Percentiles rank a stretch among this genome's conserved stretches.
Conservation (phyloP, 2,329 filamentous ascomycete species). For the Fusarium secorum region DNA sequence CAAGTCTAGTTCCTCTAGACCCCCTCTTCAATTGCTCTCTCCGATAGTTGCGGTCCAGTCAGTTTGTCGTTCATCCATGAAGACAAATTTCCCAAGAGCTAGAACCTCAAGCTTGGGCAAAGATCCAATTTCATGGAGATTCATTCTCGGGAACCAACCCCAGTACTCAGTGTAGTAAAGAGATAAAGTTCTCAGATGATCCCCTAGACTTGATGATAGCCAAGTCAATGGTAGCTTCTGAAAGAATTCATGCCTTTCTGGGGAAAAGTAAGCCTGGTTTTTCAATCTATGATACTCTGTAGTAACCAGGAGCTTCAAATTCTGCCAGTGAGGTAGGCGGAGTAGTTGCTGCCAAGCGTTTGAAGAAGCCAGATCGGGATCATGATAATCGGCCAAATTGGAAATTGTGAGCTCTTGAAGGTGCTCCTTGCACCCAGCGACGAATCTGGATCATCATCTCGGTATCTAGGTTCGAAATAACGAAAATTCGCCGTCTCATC, state of each 20-base stretch:
- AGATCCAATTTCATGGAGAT: not conserved
- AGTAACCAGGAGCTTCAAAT: not conserved
- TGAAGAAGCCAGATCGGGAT: not conserved
- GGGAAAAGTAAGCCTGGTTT: too few species aligned
- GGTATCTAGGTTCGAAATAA: rapidly evolving
- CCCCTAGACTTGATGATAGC: not conserved
- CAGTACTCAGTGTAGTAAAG: not conserved
- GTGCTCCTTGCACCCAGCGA: not conserved
- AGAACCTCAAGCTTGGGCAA: not conserved
- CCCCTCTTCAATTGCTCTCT: rapidly evolving
- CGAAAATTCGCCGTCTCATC: not conserved
- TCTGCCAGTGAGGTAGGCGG: not conserved
- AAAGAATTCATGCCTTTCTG: not conserved
- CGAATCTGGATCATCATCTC: not conserved
- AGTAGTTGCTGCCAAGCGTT: not conserved
- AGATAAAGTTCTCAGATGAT: not conserved
- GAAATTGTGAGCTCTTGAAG: not conserved
- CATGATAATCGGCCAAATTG: not conserved
- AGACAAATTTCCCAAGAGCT: not conserved
- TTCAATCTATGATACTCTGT: not conserved
- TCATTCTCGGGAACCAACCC: not conserved
- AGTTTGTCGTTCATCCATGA: not conserved
- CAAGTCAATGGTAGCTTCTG: not conserved
- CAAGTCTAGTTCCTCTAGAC: not conserved
- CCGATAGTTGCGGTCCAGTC: not conserved